These are phyloP conservation scores for Lactifluus rugatus DNA, from an alignment of 768 basidiomycete species.

Conservation along the genomic window DNA sequence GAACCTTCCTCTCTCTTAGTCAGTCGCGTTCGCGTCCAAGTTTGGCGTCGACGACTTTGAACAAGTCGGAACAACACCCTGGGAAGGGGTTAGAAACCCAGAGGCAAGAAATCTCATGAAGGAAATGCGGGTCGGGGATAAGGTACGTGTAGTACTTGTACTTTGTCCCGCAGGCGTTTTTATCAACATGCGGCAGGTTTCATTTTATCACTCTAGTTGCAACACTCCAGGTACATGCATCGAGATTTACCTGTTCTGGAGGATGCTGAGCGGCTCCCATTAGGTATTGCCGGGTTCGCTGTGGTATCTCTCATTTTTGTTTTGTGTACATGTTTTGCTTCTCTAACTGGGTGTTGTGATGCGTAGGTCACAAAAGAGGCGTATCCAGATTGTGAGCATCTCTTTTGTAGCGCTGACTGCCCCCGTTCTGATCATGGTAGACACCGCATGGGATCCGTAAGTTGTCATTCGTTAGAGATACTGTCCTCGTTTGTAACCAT, in stretches of 20 bases:
- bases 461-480: slow-evolving; percentile 24
- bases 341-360: slow-evolving; percentile 22
- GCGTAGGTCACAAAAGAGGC: slow-evolving; percentile 62
- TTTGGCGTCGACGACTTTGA: slow-evolving; percentile 88
- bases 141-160: slow-evolving; percentile 33
- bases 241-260: neutral
- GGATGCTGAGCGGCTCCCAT: neutral
- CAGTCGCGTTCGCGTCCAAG: slow-evolving; percentile 22
- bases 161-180: neutral
- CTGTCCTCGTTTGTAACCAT: neutral
- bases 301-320: slow-evolving; percentile 37
- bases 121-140: slow-evolving; percentile 66
- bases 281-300: slow-evolving; percentile 75
- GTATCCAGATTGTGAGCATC: slow-evolving; percentile 75
- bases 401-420: neutral
- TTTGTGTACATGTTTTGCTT: neutral
- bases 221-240: slow-evolving; percentile 56
- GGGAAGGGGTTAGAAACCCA: slow-evolving; percentile 84
- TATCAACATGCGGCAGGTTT: slow-evolving; percentile 36
- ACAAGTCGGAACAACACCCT: slow-evolving; percentile 53
- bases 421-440: slow-evolving; percentile 31
- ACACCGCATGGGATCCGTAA: slow-evolving; percentile 85
- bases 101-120: slow-evolving; percentile 80
- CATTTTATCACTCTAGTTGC: slow-evolving; percentile 86
- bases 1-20: neutral